phyloP scores from a whole-genome alignment of 139 green algal genomes.

The Asterochloris sp. region DNA sequence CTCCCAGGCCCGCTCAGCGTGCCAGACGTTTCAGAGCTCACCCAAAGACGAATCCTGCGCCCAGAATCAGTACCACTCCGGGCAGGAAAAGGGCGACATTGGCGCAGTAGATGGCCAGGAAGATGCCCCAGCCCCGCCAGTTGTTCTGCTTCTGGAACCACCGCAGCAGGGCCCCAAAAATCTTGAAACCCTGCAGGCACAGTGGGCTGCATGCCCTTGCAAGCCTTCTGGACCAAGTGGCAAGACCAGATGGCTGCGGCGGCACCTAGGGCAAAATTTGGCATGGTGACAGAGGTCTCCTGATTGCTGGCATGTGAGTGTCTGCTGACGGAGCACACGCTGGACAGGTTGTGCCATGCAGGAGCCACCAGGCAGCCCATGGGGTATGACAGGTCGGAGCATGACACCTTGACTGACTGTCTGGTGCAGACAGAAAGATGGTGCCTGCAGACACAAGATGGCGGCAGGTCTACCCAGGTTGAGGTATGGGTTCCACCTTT shows the following conservation, averaged over 20 bases:
- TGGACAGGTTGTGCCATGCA: no score
- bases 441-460: no score
- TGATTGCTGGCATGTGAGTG: neutral
- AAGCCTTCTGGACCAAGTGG: neutral
- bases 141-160: slow-evolving; percentile 56
- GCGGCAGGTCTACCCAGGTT: no score
- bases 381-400: no score
- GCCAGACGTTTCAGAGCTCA: neutral
- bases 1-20: no score
- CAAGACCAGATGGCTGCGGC: neutral
- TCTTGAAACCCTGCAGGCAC: slow-evolving; percentile 37
- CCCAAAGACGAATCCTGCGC: slow-evolving; percentile 52
- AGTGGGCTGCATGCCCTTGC: neutral
- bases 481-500: slow-evolving; percentile 24
- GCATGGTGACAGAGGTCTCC: neutral
- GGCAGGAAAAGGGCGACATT: slow-evolving; percentile 52
- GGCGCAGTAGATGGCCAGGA: slow-evolving; percentile 36
- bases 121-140: slow-evolving; percentile 51
- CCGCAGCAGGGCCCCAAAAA: slow-evolving; percentile 40
- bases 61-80: slow-evolving; percentile 49
- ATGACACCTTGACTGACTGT: no score
- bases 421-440: no score
- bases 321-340: neutral
- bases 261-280: neutral
- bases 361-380: no score